These are phyloP conservation scores for Nakaseomyces kungkrabaensis DNA, from an alignment of 1,139 yeast genomes.

Conservation along the genomic window DNA sequence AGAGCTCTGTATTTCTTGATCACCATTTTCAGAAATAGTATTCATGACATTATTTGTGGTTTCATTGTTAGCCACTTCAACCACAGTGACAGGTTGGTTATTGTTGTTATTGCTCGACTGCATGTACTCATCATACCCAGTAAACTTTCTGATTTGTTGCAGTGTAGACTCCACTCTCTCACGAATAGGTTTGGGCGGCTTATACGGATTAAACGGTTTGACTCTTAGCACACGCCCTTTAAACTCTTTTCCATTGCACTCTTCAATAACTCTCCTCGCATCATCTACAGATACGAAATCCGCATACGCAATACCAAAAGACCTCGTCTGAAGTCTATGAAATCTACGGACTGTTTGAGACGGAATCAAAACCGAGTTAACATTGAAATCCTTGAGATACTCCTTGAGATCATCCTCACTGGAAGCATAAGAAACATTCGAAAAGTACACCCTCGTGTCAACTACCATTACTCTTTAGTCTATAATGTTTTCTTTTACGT, in stretches of 20 bases:
- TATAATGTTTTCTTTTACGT: too few relatives aligned
- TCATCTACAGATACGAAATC: slow-evolving; percentile 43
- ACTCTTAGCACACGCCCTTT: slow-evolving; percentile 34
- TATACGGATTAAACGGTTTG: slow-evolving; percentile 36
- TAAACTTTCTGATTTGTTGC: slow-evolving; percentile 6
- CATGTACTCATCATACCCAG: slow-evolving; percentile 5
- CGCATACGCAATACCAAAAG: slow-evolving; percentile 59
- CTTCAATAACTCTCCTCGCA: slow-evolving; percentile 39
- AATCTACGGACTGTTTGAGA: slow-evolving; percentile 43
- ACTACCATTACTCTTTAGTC: slow-evolving; percentile 6
- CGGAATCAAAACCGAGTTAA: slow-evolving; percentile 41
- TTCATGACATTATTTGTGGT: too few relatives aligned
- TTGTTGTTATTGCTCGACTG: neutral
- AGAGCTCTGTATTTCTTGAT: slow-evolving; percentile 7
- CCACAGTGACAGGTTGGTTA: neutral
- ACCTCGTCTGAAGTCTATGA: slow-evolving; percentile 34
- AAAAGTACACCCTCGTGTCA: slow-evolving; percentile 36
- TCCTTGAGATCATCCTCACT: slow-evolving; percentile 43
- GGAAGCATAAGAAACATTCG: slow-evolving; percentile 44
- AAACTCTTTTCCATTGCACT: slow-evolving; percentile 35
- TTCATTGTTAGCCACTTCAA: neutral
- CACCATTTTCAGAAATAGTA: too few relatives aligned
- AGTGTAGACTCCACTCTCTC: slow-evolving; percentile 4
- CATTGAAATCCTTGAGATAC: slow-evolving; percentile 32
- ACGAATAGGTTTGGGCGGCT: slow-evolving; percentile 21